These are phyloP conservation scores for Arachnopeziza araneosa DNA, from an alignment of 2,329 filamentous ascomycete species.

Conservation along the genomic window DNA sequence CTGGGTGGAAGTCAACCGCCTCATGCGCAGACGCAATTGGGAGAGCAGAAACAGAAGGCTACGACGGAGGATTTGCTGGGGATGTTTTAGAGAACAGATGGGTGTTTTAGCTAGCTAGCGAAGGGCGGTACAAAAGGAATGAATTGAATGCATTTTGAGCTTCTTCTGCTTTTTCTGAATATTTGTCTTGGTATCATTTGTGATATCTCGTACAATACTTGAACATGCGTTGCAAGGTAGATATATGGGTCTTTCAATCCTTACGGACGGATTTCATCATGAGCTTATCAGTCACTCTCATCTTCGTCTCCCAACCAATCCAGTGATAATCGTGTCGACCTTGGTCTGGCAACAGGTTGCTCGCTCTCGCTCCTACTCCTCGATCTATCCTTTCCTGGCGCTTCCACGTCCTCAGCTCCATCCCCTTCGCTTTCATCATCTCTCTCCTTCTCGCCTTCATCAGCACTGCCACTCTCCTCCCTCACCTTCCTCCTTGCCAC, in stretches of 20 bases:
- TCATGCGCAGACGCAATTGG: slow-evolving; percentile 55
- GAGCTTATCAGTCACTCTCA: slow-evolving; percentile 37
- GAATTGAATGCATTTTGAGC: background rate
- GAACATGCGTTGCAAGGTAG: background rate
- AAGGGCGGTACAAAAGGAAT: background rate
- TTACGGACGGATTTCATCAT: background rate
- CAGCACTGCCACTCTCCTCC: slow-evolving; percentile 20
- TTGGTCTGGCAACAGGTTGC: slow-evolving; percentile 31
- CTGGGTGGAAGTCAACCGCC: slow-evolving; percentile 64
- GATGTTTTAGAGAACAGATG: slow-evolving; percentile 40
- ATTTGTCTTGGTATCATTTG: background rate
- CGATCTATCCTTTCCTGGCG: background rate
- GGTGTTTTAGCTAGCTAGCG: slow-evolving; percentile 5
- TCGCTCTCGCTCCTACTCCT: slow-evolving; percentile 9
- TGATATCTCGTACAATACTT: background rate
- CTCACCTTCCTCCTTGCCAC: slow-evolving; percentile 35
- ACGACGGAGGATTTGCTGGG: slow-evolving; percentile 54
- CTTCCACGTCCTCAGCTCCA: slow-evolving; percentile 26
- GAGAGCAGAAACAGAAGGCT: slow-evolving; percentile 39
- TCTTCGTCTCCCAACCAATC: slow-evolving; percentile 66
- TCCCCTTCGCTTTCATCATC: slow-evolving; percentile 10
- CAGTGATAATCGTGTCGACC: slow-evolving; percentile 38
- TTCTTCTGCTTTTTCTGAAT: background rate
- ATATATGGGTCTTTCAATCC: background rate
- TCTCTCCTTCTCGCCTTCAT: slow-evolving; percentile 11